Conservation (phyloP, 306 rosid genomes). For the Begonia peltatifolia region DNA sequence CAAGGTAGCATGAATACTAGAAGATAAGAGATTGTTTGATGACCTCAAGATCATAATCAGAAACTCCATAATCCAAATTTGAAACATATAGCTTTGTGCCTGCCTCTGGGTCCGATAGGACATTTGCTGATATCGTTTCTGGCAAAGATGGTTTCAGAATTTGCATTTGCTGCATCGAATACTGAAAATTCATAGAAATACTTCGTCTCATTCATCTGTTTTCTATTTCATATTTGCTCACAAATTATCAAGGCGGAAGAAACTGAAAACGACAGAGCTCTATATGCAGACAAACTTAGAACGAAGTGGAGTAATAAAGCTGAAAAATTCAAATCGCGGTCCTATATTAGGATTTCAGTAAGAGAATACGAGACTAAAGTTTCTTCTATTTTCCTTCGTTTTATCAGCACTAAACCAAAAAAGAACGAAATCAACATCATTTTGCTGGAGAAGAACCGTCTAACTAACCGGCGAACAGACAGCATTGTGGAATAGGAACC, state of each 20-base stretch:
- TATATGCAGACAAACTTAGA: too few relatives aligned
- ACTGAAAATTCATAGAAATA: background rate
- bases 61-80: slow-evolving; percentile 23
- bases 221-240: too few relatives aligned
- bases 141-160: background rate
- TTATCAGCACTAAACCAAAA: slow-evolving; percentile 6
- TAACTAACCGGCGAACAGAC: slow-evolving; percentile 6
- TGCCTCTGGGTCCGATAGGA: slow-evolving; percentile 1
- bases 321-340: too few relatives aligned
- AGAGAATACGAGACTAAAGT: background rate
- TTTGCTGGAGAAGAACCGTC: background rate
- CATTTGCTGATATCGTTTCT: background rate
- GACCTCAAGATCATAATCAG: slow-evolving; percentile 25
- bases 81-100: slow-evolving; percentile 26
- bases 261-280: too few relatives aligned
- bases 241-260: too few relatives aligned
- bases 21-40: too few relatives aligned
- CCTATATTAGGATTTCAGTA: too few relatives aligned
- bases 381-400: background rate
- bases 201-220: too few relatives aligned
- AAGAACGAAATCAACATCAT: background rate
- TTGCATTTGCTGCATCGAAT: slow-evolving; percentile 6
- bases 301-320: too few relatives aligned
- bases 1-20: too few relatives aligned
- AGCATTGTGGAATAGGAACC: slow-evolving; percentile 4